Conservation (phyloP, 345 rosid genomes). For the Syzygium jambos region DNA sequence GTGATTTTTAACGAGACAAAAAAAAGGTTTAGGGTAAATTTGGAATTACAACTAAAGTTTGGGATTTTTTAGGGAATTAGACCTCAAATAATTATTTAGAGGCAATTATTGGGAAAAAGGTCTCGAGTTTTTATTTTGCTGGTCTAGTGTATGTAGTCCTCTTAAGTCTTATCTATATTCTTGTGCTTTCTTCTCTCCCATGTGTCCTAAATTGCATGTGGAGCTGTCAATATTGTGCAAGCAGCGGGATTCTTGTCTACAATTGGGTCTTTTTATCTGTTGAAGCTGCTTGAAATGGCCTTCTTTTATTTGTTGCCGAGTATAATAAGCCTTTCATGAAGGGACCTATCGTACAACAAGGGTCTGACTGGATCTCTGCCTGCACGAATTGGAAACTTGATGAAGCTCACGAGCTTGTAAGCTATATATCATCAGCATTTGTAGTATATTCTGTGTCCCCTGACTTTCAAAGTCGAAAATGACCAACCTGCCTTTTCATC, state of each 20-base stretch:
- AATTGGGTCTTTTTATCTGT: not conserved
- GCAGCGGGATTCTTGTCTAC: not conserved
- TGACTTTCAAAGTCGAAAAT: not conserved
- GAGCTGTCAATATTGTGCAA: constrained; percentile 2
- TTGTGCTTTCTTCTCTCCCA: not conserved
- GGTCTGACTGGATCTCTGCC: constrained; percentile 66
- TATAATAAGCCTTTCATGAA: constrained; percentile 8
- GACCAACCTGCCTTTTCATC: not conserved
- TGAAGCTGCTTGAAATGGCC: not conserved
- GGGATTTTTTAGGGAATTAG: too few relatives aligned
- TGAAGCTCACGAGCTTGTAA: constrained; percentile 62
- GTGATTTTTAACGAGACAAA: too few relatives aligned
- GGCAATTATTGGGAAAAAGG: not conserved
- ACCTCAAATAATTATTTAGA: too few relatives aligned
- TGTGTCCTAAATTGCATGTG: not conserved
- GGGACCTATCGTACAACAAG: constrained; percentile 79
- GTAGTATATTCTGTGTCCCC: not conserved
- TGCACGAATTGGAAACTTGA: constrained; percentile 36
- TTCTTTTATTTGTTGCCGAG: not conserved
- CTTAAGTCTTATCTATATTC: not conserved
- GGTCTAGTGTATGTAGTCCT: not conserved
- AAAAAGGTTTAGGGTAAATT: too few relatives aligned
- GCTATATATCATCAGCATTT: constrained; percentile 2
- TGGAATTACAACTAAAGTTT: too few relatives aligned
- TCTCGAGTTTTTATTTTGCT: not conserved